Evolutionary conservation across 176 grass and related monocot genomes (phyloP), one percentile per base, ranked within the genome.

Genomic region (Neostapfia colusana): DNA sequence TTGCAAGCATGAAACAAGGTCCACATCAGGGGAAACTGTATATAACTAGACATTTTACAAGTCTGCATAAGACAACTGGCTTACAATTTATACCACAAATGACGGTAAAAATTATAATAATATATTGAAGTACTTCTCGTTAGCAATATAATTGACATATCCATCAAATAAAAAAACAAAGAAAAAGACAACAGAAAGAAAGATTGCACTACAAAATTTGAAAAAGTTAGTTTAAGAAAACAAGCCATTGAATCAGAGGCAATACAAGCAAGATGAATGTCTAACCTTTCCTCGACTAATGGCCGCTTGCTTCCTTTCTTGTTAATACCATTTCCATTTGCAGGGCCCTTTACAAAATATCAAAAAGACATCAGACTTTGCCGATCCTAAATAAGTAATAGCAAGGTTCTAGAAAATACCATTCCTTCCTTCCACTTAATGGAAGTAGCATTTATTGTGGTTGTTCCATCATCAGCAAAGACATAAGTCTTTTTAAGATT

Each of bases 371-470:
- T 83, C 45, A 89, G 65, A 79, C 38, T 76, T 78, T 81, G n/a
- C 72, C 26, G 40, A 73, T 60, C 37, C 50, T 67, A 83, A 57
- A 69, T 44, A 51, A 43, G 9, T 25, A 43, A 24, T 57, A 65
- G 17, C 55, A 55, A 51, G 43, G 13, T 51, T 64, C 43, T 48
- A 49, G 79, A 43, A 80, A 2, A 80, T 44, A 95, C 96, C 91
- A 90, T 99, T 74, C 91, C 96, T 76, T 95, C 91, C 71, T 99
- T 95, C 96, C 96, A 99, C 67, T 88, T 99, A 67, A 99, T 95
- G 48, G 81, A 56, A 73, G 85, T 82, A 61, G 91, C 89, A 59
- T 83, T 87, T 85, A 99, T 75, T 76, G 86, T 92, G 34, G 92
- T 89, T 48, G 83, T 89, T 92, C 92, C 96, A 78, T 90, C 91